Evolutionary conservation across 208 protist genomes (phyloP), one percentile per base, ranked within the genome.

Genomic region (Trypanosoma vivax): DNA sequence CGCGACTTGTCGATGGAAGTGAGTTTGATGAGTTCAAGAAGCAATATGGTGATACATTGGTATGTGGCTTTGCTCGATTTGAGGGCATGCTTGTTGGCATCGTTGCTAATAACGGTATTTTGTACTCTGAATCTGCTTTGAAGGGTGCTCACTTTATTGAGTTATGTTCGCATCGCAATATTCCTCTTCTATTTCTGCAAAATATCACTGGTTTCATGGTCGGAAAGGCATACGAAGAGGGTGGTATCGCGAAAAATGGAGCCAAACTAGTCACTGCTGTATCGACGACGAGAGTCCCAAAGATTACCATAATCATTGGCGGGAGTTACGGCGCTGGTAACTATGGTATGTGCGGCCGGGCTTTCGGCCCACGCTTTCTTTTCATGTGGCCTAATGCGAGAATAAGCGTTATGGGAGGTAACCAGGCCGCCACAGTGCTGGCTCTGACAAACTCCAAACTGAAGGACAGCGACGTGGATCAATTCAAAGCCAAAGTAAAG

Each of bases 341-440:
- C 65, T 98, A 98, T 72, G 96, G 91, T 54, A 98, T 98, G 96
- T 98, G 96, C 67, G 96, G 95, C n/a, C 66, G 86, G 33, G 83
- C 83, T 41, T 94, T 83, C 54, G 75, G 83, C 18, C 83, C 86
- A 33, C 67, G 86, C 24, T 98, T 98, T 69, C 49, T 98, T 24
- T 98, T 83, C 35, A 97, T 97, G 93, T 98, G 95, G 96, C 96
- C 96, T 14, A 98, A 98, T 63, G 76, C 95, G 0, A 76, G 88
- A 28, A 97, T 98, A 28, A 85, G 78, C 50, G 96, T 98, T 16
- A 98, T 98, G 96, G 96, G 97, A 29, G 96, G 95, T 41, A 94
- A 96, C 50, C 96, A 98, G 68, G 96, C 95, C 1, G 91, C 92
- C 2, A 76, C 64, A 6, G 95, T 98, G 24, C 74, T 98, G 6